Percentiles rank a stretch among this genome's conserved stretches.
Evolutionary conservation across 1,284 basidiomycete species (phyloP).

Genomic region (Athelia sp.): DNA sequence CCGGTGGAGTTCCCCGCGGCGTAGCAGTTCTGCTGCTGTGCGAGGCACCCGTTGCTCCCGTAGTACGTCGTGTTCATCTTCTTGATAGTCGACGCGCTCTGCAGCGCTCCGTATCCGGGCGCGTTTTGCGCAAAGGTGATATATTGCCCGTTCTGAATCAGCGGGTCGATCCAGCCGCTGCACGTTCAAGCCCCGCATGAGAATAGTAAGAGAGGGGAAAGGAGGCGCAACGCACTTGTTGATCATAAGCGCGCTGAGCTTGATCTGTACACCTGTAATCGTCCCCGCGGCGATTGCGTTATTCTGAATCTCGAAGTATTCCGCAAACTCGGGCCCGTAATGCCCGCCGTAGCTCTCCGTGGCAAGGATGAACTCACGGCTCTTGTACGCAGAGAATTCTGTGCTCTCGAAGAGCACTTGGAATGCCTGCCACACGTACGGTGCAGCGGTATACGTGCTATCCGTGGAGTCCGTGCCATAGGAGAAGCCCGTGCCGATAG

Average conservation of each 20-base stretch:
- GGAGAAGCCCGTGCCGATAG: slow-evolving; percentile 65
- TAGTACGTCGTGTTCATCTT: slow-evolving; percentile 46
- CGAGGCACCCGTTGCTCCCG: slow-evolving; percentile 41
- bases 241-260: slow-evolving; percentile 45
- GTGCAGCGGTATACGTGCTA: slow-evolving; percentile 32
- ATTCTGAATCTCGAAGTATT: slow-evolving; percentile 66
- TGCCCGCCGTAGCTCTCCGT: slow-evolving; percentile 63
- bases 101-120: slow-evolving; percentile 62
- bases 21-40: slow-evolving; percentile 49
- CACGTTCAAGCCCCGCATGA: no score
- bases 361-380: slow-evolving; percentile 50
- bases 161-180: slow-evolving; percentile 65
- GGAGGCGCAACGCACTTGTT: slow-evolving; percentile 39
- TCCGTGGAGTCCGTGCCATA: slow-evolving; percentile 26
- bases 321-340: slow-evolving; percentile 52
- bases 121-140: slow-evolving; percentile 55
- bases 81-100: slow-evolving; percentile 38
- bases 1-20: slow-evolving; percentile 38
- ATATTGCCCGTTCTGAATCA: slow-evolving; percentile 57
- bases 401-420: slow-evolving; percentile 64
- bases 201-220: no score
- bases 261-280: slow-evolving; percentile 38
- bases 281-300: slow-evolving; percentile 39
- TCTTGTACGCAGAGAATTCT: slow-evolving; percentile 52
- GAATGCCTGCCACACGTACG: slow-evolving; percentile 57